These are phyloP conservation scores for Hypoxylon sp. DNA, from an alignment of 2,329 filamentous ascomycete genomes.

Conservation along the genomic window DNA sequence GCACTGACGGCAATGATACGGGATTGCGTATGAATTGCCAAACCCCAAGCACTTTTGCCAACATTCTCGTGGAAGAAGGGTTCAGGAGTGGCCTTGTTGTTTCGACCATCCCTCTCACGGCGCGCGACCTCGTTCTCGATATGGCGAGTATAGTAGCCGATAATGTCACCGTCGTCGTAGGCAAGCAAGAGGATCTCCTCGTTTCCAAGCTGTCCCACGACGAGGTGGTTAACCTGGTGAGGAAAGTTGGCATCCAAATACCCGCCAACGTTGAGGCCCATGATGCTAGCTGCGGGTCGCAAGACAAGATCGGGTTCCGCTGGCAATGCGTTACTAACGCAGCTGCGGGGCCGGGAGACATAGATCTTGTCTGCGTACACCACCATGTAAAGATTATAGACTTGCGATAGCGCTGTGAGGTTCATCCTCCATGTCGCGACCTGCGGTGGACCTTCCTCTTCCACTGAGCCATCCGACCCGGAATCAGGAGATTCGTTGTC, in stretches of 20 bases:
- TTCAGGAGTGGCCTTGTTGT: slow-evolving; percentile 31
- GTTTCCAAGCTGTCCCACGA: slow-evolving; percentile 75
- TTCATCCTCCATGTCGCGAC: slow-evolving; percentile 63
- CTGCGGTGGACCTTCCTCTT: slow-evolving; percentile 39
- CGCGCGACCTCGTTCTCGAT: slow-evolving; percentile 54
- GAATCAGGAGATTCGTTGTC: slow-evolving; percentile 7
- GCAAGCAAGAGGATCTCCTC: slow-evolving; percentile 76
- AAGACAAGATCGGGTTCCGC: slow-evolving; percentile 64
- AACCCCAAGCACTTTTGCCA: slow-evolving; percentile 84
- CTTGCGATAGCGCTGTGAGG: slow-evolving; percentile 69
- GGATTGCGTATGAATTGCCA: slow-evolving; percentile 84
- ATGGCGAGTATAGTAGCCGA: slow-evolving; percentile 74
- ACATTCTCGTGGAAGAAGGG: slow-evolving; percentile 83
- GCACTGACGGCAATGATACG: slow-evolving; percentile 87
- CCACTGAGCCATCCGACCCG: slow-evolving; percentile 15
- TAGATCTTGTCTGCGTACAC: slow-evolving; percentile 70
- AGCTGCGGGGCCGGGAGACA: slow-evolving; percentile 65
- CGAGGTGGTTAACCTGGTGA: slow-evolving; percentile 77
- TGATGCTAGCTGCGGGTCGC: slow-evolving; percentile 57
- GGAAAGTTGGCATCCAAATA: slow-evolving; percentile 64
- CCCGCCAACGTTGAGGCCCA: slow-evolving; percentile 60
- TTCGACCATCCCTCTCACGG: slow-evolving; percentile 44
- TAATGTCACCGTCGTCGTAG: slow-evolving; percentile 81
- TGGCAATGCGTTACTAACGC: slow-evolving; percentile 62
- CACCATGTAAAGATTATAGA: slow-evolving; percentile 72